These are phyloP conservation scores for Thuja plicata DNA, from an alignment of 83 land plant species.

Conservation along the genomic window DNA sequence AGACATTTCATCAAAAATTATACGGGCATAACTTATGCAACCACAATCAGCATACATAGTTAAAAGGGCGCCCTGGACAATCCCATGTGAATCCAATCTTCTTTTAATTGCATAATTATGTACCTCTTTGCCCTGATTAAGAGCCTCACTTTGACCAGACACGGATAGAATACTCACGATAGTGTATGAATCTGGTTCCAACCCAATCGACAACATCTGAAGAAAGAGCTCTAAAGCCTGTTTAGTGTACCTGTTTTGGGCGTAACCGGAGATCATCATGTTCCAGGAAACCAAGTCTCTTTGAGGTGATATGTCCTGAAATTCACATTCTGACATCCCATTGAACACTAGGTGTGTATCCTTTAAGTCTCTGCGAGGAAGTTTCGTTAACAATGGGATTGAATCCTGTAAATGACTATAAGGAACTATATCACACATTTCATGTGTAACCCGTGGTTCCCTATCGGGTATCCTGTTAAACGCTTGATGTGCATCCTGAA, in stretches of 20 bases:
- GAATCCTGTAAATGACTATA: neutral
- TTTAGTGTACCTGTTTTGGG: conserved; percentile 11
- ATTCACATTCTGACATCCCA: neutral
- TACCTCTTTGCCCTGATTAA: conserved; percentile 27
- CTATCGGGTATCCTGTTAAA: neutral
- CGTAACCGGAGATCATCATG: neutral
- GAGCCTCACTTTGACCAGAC: conserved; percentile 36
- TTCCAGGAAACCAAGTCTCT: conserved; percentile 13
- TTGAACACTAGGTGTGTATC: neutral
- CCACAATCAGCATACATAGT: conserved; percentile 58
- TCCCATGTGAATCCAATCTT: conserved; percentile 51
- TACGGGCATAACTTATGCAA: conserved; percentile 25
- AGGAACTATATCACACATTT: neutral
- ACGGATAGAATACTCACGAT: conserved; percentile 56
- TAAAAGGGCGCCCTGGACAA: conserved; percentile 51
- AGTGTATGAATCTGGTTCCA: conserved; percentile 49
- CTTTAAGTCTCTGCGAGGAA: neutral
- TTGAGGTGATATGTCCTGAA: neutral
- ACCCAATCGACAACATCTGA: conserved; percentile 36
- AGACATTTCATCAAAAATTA: conserved; percentile 47
- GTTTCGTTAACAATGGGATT: neutral
- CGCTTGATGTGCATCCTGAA: neutral
- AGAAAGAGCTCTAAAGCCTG: conserved; percentile 21
- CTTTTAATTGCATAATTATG: conserved; percentile 27
- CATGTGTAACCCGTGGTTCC: neutral